A percentile compares a stretch with the other conserved stretches of the same genome.
Evolutionary conservation across 1,284 basidiomycete genomes (phyloP).

Genomic region (Chiua sp.): DNA sequence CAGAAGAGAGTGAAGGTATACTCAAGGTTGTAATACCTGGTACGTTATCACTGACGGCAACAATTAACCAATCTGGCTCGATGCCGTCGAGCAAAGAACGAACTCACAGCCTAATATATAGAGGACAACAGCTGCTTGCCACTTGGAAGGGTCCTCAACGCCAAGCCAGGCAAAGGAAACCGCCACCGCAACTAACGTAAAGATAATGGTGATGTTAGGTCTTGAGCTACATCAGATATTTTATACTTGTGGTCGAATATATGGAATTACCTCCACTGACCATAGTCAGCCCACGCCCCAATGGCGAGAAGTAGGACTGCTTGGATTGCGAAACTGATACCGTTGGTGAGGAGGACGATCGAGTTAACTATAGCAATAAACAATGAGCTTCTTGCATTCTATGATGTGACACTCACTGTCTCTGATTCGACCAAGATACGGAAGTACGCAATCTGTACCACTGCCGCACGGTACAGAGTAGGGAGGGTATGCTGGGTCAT

Average conservation of each 20-base stretch:
- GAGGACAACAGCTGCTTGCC: slow-evolving; percentile 71
- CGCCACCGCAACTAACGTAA: slow-evolving; percentile 69
- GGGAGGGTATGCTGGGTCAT: slow-evolving; percentile 63
- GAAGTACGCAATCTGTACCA: slow-evolving; percentile 65
- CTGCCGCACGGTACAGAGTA: slow-evolving; percentile 56
- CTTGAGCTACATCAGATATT: slow-evolving; percentile 37
- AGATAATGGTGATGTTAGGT: slow-evolving; percentile 81
- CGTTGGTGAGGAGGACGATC: slow-evolving; percentile 78
- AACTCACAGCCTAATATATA: slow-evolving; percentile 78
- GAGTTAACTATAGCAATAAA: slow-evolving; percentile 62
- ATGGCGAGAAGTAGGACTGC: slow-evolving; percentile 66
- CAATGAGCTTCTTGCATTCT: neutral
- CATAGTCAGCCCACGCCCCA: slow-evolving; percentile 82
- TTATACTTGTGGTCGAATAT: neutral
- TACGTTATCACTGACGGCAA: slow-evolving; percentile 69
- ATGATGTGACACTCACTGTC: slow-evolving; percentile 52
- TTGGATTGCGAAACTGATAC: slow-evolving; percentile 76
- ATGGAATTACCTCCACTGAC: slow-evolving; percentile 62
- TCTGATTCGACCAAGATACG: slow-evolving; percentile 65
- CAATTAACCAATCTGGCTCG: neutral
- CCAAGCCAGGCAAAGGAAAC: slow-evolving; percentile 82
- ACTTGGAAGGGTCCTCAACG: slow-evolving; percentile 66
- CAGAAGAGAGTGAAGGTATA: neutral
- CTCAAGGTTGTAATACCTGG: slow-evolving; percentile 49
- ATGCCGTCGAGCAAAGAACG: neutral